A percentile compares a stretch with the other conserved stretches of the same genome.
phyloP scores from a whole-genome alignment of 148 eudicot species.

The Polygonum aviculare region DNA sequence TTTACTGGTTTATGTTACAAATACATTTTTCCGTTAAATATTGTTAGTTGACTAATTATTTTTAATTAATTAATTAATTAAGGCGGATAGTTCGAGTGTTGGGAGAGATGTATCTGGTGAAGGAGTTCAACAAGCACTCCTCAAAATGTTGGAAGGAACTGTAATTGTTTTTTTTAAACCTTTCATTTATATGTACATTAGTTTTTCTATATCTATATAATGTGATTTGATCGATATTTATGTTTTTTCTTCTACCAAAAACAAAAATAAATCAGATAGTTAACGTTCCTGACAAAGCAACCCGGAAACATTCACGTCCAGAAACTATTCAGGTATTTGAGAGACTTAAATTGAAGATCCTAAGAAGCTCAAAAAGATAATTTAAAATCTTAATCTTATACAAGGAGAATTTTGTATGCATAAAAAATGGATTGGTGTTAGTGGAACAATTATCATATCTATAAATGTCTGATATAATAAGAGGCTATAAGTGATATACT shows the following conservation, averaged over 20 bases:
- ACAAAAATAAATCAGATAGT: conserved; percentile 32
- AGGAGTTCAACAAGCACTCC: conserved; percentile 39
- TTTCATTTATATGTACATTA: neutral
- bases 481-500: too few relatives aligned
- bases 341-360: too few relatives aligned
- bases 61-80: neutral
- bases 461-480: too few relatives aligned
- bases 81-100: conserved; percentile 32
- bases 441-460: too few relatives aligned
- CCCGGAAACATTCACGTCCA: conserved; percentile 37
- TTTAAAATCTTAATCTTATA: too few relatives aligned
- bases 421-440: too few relatives aligned
- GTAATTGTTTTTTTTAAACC: conserved; percentile 16
- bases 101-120: conserved; percentile 44
- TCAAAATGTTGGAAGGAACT: conserved; percentile 44
- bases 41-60: neutral
- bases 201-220: neutral
- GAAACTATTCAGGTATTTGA: conserved; percentile 41
- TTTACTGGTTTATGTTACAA: neutral
- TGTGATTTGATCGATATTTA: neutral
- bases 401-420: too few relatives aligned
- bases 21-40: neutral
- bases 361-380: too few relatives aligned
- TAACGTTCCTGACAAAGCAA: conserved; percentile 50
- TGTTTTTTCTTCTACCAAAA: neutral